Percentiles rank a stretch among this genome's conserved stretches.
These are phyloP conservation scores for Ambrosia artemisiifolia DNA, from an alignment of 129 eudicot species.

Conservation along the genomic window DNA sequence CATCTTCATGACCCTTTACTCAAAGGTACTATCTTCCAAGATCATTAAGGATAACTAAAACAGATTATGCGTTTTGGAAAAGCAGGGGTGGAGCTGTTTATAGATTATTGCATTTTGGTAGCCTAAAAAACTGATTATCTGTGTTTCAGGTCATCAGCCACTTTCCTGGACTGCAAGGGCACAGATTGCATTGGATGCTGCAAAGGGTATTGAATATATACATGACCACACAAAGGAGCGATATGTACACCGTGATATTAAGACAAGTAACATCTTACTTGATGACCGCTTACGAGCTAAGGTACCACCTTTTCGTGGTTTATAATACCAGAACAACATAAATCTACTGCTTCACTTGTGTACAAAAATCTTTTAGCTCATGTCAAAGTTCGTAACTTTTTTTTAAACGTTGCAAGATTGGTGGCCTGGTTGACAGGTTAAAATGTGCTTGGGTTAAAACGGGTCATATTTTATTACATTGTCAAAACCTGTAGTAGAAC, in stretches of 20 bases:
- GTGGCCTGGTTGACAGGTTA: no score
- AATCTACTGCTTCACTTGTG: not conserved
- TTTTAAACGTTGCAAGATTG: no score
- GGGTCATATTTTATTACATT: no score
- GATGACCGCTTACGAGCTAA: conserved; percentile 71
- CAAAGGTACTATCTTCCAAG: conserved; percentile 48
- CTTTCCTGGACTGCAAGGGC: conserved; percentile 86
- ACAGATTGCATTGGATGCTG: conserved; percentile 71
- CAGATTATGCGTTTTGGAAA: no score
- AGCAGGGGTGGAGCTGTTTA: no score
- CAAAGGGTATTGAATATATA: conserved; percentile 84
- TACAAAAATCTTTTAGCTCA: not conserved
- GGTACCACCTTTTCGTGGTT: conserved; percentile 37
- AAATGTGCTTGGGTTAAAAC: no score
- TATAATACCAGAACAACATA: not conserved
- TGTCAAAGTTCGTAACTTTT: not conserved
- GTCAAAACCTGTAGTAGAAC: no score
- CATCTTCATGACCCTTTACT: conserved; percentile 83
- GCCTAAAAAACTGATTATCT: no score
- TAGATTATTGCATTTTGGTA: no score
- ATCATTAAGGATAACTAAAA: not conserved
- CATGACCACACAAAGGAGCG: conserved; percentile 83
- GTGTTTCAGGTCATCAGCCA: conserved; percentile 88
- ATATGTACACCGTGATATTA: conserved; percentile 85
- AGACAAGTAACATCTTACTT: conserved; percentile 73